Evolutionary conservation across 192 early-diverging fungal species (phyloP), one percentile per base, ranked within the genome.

Genomic region (Gryganskiella cystojenkinii): DNA sequence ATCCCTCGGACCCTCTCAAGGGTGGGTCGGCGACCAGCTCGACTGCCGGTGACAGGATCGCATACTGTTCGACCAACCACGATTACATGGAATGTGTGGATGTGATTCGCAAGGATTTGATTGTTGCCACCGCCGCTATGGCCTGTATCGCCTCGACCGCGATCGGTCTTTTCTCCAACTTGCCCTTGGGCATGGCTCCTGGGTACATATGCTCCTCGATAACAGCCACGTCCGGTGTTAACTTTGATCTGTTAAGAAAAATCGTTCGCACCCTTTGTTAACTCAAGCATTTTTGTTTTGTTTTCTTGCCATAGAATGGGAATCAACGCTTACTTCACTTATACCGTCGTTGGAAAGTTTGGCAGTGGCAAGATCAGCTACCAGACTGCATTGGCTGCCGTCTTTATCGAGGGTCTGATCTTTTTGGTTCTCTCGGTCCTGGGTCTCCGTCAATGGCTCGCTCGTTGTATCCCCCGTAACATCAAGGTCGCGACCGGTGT

Each of bases 291-390:
- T 10, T 57, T 24, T 42, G 28, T 40, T 40, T 40, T 61, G 9
- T 61, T 3, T 45, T 5, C 22, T 34, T 50, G 19, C 2, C 8
- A 47, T 13, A 85, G 84, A 64, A 89, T 95, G 89, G 93, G 93
- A 10, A 80, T 94, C 22, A 94, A 92, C 56, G 92, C 93, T 27
- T 95, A 93, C 70, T 94, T 95, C 71, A 89, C 92, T 9, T 94
- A 92, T 70, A 93, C 90, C 0, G 93, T 95, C 11, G 93, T 95
- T 19, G 92, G 92, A 10, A 92, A 87, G 80, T 91, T 89, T 57
- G 93, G 92, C 3, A 86, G 86, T n/a, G 91, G 91, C 42, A 93
- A 90, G 56, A 85, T 93, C n/a, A 71, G 85, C 20, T 92, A 90
- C 64, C 58, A 84, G 52, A 89, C 87, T 28, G 90, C 92, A 10